Base-by-base conservation (phyloP, 768 basidiomycete species). In the Terana coerulea region DNA sequence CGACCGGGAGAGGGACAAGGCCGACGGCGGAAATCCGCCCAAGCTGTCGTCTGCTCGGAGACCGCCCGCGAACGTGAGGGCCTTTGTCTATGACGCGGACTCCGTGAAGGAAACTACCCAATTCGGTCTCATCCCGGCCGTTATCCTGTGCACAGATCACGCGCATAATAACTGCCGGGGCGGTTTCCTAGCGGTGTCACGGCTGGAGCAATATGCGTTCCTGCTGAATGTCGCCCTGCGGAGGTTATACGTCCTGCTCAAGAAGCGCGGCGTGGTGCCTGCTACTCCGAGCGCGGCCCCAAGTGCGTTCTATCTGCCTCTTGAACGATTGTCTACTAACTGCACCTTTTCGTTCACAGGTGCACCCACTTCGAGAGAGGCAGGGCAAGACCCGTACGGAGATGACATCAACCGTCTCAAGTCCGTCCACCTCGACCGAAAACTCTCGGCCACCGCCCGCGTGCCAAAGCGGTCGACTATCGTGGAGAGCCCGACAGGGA, bases 171-270 rank as follows among this genome's bases (percentile, higher is more conserved):
- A 77, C 14, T 90, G 86, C 61, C 74, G 80, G 50, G 63, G 69
- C 21, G 93, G 95, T 10, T 98, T 98, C 69, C 88, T 91, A 63
- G 78, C 90, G 15, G 97, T 97, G 14, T 92, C 95, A 54, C 77
- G 95, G 51, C 71, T 99, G 57, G 97, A 99, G 73, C 97, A 99
- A 65, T 99, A 97, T 67, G 91, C 97, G 2, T 99, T 95, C 75
- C 71, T 99, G 51, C 74, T 99, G 47, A 98, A 98, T 64, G 97
- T 98, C 21, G 97, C 95, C 17, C 75, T 99, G 49, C 77, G 95
- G 58, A 80, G 95, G 62, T 74, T 99, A 47, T 98, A 94, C 69
- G 78, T 91, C 26, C 77, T 90, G 31, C 71, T 91, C 62, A 90
- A 88, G 75, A 88, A 89, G 70, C 83, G 90, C 61, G 94, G 94